Conservation (phyloP, 2,329 filamentous ascomycete species). For the Penicillium sp. region DNA sequence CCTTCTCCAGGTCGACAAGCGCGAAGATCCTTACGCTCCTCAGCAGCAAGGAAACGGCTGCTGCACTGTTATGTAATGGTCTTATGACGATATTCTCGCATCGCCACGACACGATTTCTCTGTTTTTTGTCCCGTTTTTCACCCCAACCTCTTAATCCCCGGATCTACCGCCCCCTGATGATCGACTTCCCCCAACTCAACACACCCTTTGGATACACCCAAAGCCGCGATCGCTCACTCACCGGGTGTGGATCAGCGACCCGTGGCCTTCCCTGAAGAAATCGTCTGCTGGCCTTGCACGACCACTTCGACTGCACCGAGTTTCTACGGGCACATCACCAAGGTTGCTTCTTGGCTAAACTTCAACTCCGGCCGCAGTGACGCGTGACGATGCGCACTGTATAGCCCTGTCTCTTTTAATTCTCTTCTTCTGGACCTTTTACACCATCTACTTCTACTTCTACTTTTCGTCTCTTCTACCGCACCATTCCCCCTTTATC, state of each 20-base stretch:
- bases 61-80: constrained; percentile 85
- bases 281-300: constrained; percentile 26
- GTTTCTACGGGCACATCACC: not conserved
- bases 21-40: constrained; percentile 97
- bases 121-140: constrained; percentile 2
- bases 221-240: constrained; percentile 17
- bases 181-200: constrained; percentile 10
- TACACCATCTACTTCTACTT: constrained; percentile 14
- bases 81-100: constrained; percentile 26
- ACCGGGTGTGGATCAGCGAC: constrained; percentile 18
- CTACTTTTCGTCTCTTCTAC: constrained; percentile 21
- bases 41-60: constrained; percentile 82
- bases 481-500: constrained; percentile 21
- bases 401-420: constrained; percentile 3
- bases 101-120: constrained; percentile 25
- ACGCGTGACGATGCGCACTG: not conserved
- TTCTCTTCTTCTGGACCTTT: not conserved
- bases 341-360: not conserved
- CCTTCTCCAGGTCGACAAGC: constrained; percentile 70
- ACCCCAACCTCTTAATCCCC: constrained; percentile 13
- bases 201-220: constrained; percentile 9
- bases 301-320: constrained; percentile 11
- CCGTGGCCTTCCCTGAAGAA: constrained; percentile 13
- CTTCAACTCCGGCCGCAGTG: not conserved
- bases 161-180: constrained; percentile 22